phyloP scores from a whole-genome alignment of 2,329 filamentous ascomycete genomes.

The Herpotrichia juniperi region DNA sequence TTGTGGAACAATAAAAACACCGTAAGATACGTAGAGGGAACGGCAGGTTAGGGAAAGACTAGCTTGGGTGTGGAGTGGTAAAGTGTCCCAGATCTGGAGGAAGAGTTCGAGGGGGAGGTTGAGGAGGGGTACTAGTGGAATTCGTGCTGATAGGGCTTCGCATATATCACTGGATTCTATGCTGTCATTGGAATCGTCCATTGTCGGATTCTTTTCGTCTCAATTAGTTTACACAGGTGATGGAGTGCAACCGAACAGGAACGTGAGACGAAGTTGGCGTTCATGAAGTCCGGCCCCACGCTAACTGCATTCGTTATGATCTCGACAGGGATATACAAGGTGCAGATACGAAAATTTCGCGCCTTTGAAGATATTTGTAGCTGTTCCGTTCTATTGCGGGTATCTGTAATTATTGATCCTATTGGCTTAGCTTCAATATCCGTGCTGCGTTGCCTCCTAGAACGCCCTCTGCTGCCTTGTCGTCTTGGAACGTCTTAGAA shows the following conservation, averaged over 20 bases:
- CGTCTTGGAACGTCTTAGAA: constrained; percentile 54
- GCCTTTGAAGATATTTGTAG: neutral
- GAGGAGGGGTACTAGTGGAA: neutral
- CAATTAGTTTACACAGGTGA: no score
- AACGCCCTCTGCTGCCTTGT: constrained; percentile 56
- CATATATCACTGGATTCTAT: no score
- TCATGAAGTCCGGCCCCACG: no score
- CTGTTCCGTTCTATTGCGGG: neutral
- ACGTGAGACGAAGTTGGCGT: no score
- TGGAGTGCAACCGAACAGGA: no score
- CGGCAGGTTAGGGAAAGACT: constrained; percentile 1
- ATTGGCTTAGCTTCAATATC: constrained; percentile 48
- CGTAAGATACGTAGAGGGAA: neutral
- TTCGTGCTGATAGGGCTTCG: neutral
- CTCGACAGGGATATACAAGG: neutral
- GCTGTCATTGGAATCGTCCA: no score
- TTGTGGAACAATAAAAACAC: neutral
- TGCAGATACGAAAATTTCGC: neutral
- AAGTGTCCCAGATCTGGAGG: neutral
- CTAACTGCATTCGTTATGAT: neutral
- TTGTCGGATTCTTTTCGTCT: no score
- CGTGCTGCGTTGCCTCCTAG: constrained; percentile 66
- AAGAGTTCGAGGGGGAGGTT: constrained; percentile 4
- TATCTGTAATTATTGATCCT: neutral
- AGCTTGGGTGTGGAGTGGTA: neutral